Evolutionary conservation across 2,329 filamentous ascomycete species (phyloP).

Genomic region (Claviceps spartinae): DNA sequence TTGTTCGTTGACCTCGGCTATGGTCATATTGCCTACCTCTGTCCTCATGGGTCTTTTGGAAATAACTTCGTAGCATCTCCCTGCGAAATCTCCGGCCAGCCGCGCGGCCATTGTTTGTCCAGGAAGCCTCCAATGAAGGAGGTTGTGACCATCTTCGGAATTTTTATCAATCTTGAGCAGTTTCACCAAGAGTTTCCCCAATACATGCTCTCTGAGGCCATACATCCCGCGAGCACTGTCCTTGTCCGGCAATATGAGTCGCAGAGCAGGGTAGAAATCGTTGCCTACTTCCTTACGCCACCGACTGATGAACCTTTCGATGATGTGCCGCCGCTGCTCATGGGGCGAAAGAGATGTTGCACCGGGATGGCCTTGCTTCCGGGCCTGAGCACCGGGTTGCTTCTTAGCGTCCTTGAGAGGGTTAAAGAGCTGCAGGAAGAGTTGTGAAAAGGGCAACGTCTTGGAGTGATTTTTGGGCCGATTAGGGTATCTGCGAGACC

Average conservation of each 20-base stretch:
- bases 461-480: constrained; percentile 67
- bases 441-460: constrained; percentile 69
- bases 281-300: constrained; percentile 83
- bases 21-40: constrained; percentile 62
- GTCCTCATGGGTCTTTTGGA: constrained; percentile 69
- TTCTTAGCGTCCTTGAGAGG: constrained; percentile 68
- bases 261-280: constrained; percentile 86
- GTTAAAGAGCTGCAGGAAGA: constrained; percentile 70
- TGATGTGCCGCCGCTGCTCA: constrained; percentile 66
- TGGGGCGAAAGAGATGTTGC: constrained; percentile 50
- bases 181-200: constrained; percentile 83
- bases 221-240: constrained; percentile 89
- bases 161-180: constrained; percentile 84
- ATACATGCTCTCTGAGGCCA: constrained; percentile 80
- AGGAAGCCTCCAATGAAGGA: constrained; percentile 87
- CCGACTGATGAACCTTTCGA: constrained; percentile 70
- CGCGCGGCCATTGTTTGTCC: constrained; percentile 48
- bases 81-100: constrained; percentile 83
- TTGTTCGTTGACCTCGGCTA: constrained; percentile 78
- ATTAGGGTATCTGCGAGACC: constrained; percentile 54
- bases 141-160: constrained; percentile 73
- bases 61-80: constrained; percentile 74
- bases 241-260: constrained; percentile 83
- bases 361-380: constrained; percentile 47
- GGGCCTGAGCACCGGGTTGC: constrained; percentile 42